These are phyloP conservation scores for Aspergillus costaricaensis DNA, from an alignment of 2,329 filamentous ascomycete genomes.

Conservation along the genomic window DNA sequence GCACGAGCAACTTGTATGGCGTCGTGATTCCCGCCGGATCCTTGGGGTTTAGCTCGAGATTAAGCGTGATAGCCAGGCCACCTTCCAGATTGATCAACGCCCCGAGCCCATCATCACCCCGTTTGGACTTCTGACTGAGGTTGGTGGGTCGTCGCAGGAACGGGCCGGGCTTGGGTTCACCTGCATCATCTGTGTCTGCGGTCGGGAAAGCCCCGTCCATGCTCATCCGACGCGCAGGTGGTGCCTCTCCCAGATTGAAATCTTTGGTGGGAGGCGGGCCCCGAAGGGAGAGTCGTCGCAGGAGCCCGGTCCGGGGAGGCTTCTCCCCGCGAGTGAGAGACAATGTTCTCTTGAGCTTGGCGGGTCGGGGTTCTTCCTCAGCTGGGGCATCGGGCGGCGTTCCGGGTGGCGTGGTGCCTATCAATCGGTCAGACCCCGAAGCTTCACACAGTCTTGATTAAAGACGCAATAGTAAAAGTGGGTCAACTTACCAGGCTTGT, in stretches of 20 bases:
- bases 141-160: slow-evolving; percentile 73
- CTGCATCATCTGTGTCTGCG: slow-evolving; percentile 32
- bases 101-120: slow-evolving; percentile 53
- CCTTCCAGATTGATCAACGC: slow-evolving; percentile 73
- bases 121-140: slow-evolving; percentile 62
- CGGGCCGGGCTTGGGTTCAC: slow-evolving; percentile 38
- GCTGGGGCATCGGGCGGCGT: slow-evolving; percentile 56
- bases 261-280: slow-evolving; percentile 46
- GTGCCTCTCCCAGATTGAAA: slow-evolving; percentile 33
- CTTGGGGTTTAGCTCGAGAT: slow-evolving; percentile 81
- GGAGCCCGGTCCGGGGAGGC: slow-evolving; percentile 42
- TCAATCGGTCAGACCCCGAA: slow-evolving; percentile 50
- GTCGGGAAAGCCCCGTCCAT: slow-evolving; percentile 36
- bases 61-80: slow-evolving; percentile 82
- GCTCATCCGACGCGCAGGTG: slow-evolving; percentile 35
- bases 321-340: slow-evolving; percentile 62
- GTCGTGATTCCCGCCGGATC: slow-evolving; percentile 87
- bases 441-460: background rate
- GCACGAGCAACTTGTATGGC: slow-evolving; percentile 84
- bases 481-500: slow-evolving; percentile 65
- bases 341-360: slow-evolving; percentile 58
- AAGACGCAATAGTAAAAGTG: too few species aligned
- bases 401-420: slow-evolving; percentile 70
- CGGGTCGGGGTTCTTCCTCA: slow-evolving; percentile 34
- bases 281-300: slow-evolving; percentile 52